Evolutionary conservation across 371 early-diverging fungal genomes (phyloP), one percentile per base, ranked within the genome.

Genomic region (Mucor piriformis): DNA sequence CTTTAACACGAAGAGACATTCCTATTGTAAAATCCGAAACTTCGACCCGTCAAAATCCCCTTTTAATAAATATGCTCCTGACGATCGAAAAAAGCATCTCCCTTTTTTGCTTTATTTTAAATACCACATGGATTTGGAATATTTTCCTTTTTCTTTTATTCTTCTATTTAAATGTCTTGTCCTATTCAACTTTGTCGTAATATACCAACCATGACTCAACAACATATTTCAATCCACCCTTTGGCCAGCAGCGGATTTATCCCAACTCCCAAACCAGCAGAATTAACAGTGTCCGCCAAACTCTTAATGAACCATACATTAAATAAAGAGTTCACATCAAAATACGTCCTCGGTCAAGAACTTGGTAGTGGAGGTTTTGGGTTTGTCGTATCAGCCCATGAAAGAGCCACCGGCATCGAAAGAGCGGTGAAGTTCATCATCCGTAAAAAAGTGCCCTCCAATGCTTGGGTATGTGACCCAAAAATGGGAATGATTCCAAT

Each of bases 281-380:
- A 70, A 44, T 12, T 65, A 29, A 76, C 76, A 6, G 57, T 73
- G 5, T 70, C 85, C 15, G 82, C 83, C 29, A 77, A 70, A 21
- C 57, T 73, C 5, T 66, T 85, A 6, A 76, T 70, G 54, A 60
- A 76, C 40, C 83, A 84, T 42, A 18, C 51, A 6, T 54, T 86
- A 1, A 61, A 73, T 15, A 73, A 81, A 18, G 81, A 74, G 13
- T 88, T 90, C 51, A 24, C 58, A 10, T 52, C 66, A 34, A 73
- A 83, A 50, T 90, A 89, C 61, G 61, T 63, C 0, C 62, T 90
- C 6, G 81, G 82, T 23, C 84, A 86, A 55, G 88, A 88, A 65
- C 85, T 93, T 12, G 92, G 92, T 18, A 84, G 80, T 29, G 93
- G 93, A 49, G 93, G 90, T 4, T 92, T 89, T 66, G 93, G 93